These are phyloP conservation scores for Trichoderma pleuroti DNA, from an alignment of 2,329 filamentous ascomycete species.

Conservation along the genomic window DNA sequence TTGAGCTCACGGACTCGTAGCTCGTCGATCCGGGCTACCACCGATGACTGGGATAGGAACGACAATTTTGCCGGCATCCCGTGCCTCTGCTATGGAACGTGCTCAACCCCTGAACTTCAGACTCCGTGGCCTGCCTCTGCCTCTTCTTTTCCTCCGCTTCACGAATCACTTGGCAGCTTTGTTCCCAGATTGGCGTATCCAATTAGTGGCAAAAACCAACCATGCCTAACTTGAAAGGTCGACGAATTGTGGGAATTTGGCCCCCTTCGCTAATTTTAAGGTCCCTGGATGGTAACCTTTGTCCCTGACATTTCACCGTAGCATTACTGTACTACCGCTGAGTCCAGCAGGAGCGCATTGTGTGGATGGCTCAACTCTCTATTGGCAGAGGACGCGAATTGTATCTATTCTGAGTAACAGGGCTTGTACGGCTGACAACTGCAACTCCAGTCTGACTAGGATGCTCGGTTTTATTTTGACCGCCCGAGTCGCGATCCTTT, in stretches of 20 bases:
- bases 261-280: constrained; percentile 1
- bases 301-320: background rate
- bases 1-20: background rate
- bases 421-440: background rate
- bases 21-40: background rate
- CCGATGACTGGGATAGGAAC: background rate
- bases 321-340: background rate
- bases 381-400: background rate
- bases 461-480: background rate
- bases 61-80: background rate
- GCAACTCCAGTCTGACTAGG: background rate
- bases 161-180: background rate
- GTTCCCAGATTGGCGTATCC: background rate
- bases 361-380: background rate
- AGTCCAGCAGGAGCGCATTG: background rate
- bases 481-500: background rate
- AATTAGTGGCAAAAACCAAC: background rate
- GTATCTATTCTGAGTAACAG: background rate
- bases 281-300: background rate
- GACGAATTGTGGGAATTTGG: background rate
- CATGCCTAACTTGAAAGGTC: background rate
- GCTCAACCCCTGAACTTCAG: background rate
- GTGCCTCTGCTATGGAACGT: background rate
- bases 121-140: background rate
- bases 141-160: background rate